A percentile compares a stretch with the other conserved stretches of the same genome.
Conservation (phyloP, 371 early-diverging fungal genomes). For the Choanephora cucurbitarum region DNA sequence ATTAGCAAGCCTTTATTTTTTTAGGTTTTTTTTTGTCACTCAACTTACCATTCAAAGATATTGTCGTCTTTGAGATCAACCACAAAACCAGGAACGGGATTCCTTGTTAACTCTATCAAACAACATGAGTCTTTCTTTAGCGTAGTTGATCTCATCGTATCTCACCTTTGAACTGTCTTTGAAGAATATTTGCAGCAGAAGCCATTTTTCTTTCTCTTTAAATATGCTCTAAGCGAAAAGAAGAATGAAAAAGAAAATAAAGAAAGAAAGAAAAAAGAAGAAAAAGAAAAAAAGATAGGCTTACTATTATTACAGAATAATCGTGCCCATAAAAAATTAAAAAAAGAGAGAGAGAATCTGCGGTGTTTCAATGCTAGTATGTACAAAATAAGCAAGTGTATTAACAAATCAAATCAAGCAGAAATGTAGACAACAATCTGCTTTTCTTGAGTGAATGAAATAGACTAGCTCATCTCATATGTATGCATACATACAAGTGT, state of each 20-base stretch:
- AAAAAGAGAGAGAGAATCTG: too few relatives aligned
- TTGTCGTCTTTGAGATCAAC: slow-evolving; percentile 70
- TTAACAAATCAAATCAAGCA: too few relatives aligned
- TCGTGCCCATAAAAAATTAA: too few relatives aligned
- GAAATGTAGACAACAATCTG: too few relatives aligned
- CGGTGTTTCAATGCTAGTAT: too few relatives aligned
- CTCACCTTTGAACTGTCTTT: slow-evolving; percentile 59
- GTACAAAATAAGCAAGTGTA: too few relatives aligned
- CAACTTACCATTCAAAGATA: slow-evolving; percentile 59
- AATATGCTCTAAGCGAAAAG: neutral
- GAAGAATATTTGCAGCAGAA: slow-evolving; percentile 56
- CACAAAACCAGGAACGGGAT: slow-evolving; percentile 74
- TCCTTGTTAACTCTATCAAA: slow-evolving; percentile 49
- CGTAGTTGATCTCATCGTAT: neutral
- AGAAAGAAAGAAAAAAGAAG: slow-evolving; percentile 4
- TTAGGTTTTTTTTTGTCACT: neutral
- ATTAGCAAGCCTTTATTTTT: neutral
- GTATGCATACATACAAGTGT: too few relatives aligned
- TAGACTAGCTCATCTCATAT: too few relatives aligned
- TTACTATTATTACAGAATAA: too few relatives aligned
- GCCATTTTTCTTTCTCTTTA: slow-evolving; percentile 19
- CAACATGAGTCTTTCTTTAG: neutral
- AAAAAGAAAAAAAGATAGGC: slow-evolving; percentile 6
- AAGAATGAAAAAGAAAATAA: slow-evolving; percentile 8
- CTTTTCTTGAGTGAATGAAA: too few relatives aligned